A percentile compares a stretch with the other conserved stretches of the same genome.
These are phyloP conservation scores for Ganoderma multipileum DNA, from an alignment of 1,284 basidiomycete genomes.

Conservation along the genomic window DNA sequence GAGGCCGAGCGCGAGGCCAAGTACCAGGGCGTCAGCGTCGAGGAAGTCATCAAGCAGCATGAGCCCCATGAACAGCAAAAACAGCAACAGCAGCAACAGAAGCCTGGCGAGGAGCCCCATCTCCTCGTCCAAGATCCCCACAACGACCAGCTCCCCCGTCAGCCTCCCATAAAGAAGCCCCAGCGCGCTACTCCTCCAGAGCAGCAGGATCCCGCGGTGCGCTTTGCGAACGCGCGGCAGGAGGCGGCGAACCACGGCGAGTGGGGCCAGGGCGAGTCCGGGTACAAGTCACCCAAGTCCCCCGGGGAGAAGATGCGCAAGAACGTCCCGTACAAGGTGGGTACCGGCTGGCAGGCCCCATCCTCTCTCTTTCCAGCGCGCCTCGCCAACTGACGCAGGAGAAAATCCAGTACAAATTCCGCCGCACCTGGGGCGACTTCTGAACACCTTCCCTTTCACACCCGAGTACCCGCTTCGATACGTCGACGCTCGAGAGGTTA, in stretches of 20 bases:
- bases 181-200: constrained; percentile 64
- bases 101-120: constrained; percentile 31
- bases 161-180: constrained; percentile 53
- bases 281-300: constrained; percentile 76
- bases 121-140: constrained; percentile 35
- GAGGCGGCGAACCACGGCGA: constrained; percentile 63
- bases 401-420: constrained; percentile 86
- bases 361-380: constrained; percentile 6
- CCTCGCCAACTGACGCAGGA: constrained; percentile 51
- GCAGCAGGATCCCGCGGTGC: constrained; percentile 68
- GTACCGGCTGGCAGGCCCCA: too few relatives aligned
- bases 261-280: constrained; percentile 77
- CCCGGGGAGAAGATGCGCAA: constrained; percentile 75
- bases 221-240: constrained; percentile 62
- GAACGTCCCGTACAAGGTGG: neutral
- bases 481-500: neutral
- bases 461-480: neutral
- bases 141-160: constrained; percentile 29
- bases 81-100: constrained; percentile 25
- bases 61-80: constrained; percentile 41
- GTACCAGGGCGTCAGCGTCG: constrained; percentile 81
- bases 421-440: constrained; percentile 85
- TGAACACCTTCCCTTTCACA: constrained; percentile 37
- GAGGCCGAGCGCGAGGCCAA: constrained; percentile 87
- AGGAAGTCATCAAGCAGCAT: constrained; percentile 67